Conservation (phyloP, 169 alveolate species). For the Babesia sp. region DNA sequence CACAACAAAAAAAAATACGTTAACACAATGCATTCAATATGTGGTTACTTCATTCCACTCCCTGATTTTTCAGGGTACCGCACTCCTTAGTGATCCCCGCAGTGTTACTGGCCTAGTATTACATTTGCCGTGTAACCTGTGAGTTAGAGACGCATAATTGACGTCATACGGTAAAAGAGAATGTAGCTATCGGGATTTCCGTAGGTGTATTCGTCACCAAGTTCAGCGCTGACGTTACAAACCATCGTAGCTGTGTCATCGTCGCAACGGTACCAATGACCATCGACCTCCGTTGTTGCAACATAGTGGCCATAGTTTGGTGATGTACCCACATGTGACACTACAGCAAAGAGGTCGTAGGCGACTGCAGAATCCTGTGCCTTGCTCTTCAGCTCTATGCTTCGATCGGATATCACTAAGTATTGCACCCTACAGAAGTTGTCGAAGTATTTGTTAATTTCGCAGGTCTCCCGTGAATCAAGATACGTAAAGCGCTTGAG, state of each 20-base stretch:
- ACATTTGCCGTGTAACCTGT: too few species aligned
- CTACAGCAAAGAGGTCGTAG: constrained; percentile 56
- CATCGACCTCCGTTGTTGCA: constrained; percentile 31
- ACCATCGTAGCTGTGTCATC: constrained; percentile 17
- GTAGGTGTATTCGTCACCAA: constrained; percentile 51
- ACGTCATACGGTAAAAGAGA: constrained; percentile 53
- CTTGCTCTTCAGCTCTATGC: constrained; percentile 8
- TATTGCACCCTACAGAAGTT: constrained; percentile 39
- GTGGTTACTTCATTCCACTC: too few species aligned
- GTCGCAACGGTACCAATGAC: constrained; percentile 61
- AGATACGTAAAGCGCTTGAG: constrained; percentile 52
- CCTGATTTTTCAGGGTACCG: too few species aligned
- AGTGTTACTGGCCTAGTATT: too few species aligned
- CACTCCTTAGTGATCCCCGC: too few species aligned
- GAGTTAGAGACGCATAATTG: too few species aligned
- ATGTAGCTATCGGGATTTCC: constrained; percentile 64
- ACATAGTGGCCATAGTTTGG: constrained; percentile 63
- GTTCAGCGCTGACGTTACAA: constrained; percentile 22
- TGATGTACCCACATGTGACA: constrained; percentile 58
- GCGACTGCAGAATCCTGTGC: constrained; percentile 15
- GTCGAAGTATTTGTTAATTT: neutral
- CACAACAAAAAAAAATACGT: too few species aligned
- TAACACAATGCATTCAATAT: too few species aligned
- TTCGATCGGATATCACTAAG: constrained; percentile 31
- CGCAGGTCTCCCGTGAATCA: neutral